Evolutionary conservation across 495 filamentous ascomycete genomes (phyloP).

Genomic region (Hypoxylon trugodes): DNA sequence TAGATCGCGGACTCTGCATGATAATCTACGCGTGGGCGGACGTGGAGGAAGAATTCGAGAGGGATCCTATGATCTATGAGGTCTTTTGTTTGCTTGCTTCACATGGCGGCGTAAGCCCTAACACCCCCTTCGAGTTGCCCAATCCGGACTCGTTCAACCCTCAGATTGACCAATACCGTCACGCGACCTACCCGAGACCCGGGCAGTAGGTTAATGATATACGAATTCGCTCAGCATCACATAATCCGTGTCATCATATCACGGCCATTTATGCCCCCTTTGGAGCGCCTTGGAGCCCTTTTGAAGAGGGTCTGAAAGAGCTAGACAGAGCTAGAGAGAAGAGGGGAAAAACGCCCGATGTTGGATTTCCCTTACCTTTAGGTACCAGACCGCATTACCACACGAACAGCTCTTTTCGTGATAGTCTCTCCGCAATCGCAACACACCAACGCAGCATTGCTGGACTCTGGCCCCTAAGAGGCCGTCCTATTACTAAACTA

Average conservation of each 20-base stretch:
- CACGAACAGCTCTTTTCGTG: conserved; percentile 20
- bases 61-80: conserved; percentile 20
- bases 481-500: conserved; percentile 32
- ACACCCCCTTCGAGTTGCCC: conserved; percentile 23
- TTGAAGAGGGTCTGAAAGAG: conserved; percentile 11
- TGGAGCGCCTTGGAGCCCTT: background rate
- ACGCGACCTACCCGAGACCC: conserved; percentile 25
- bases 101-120: conserved; percentile 33
- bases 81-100: conserved; percentile 23
- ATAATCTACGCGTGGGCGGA: conserved; percentile 27
- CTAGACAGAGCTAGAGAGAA: conserved; percentile 25
- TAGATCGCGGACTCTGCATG: conserved; percentile 27
- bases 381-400: conserved; percentile 29
- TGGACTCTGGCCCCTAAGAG: conserved; percentile 8
- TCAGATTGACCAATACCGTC: conserved; percentile 24
- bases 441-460: conserved; percentile 6
- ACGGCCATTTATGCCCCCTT: conserved; percentile 26
- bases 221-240: conserved; percentile 22
- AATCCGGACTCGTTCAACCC: conserved; percentile 13
- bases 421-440: conserved; percentile 36
- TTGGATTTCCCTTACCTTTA: conserved; percentile 28
- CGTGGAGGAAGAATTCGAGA: conserved; percentile 4
- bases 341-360: conserved; percentile 31
- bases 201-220: conserved; percentile 24
- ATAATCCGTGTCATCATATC: conserved; percentile 31